Conservation (phyloP, 1,284 basidiomycete genomes). For the Caloboletus firmus region DNA sequence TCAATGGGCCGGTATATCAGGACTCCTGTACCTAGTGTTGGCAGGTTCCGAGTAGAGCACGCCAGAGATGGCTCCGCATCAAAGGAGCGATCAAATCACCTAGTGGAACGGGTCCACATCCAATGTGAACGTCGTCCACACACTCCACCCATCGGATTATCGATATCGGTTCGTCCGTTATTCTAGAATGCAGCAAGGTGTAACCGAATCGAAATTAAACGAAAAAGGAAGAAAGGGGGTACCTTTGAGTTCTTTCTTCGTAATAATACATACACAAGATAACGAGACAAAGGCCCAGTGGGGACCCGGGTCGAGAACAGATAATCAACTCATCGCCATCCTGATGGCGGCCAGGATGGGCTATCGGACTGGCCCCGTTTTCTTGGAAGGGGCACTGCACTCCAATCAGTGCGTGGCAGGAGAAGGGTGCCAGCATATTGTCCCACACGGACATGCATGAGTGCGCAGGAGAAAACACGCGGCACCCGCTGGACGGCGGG, state of each 20-base stretch:
- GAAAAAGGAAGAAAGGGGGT: neutral
- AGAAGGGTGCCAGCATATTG: too few species aligned
- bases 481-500: slow-evolving; percentile 16
- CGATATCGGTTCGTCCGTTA: slow-evolving; percentile 14
- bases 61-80: neutral
- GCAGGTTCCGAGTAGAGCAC: neutral
- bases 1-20: neutral
- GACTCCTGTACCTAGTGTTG: neutral
- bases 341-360: neutral
- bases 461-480: slow-evolving; percentile 27
- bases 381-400: neutral
- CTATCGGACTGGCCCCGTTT: neutral
- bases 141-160: slow-evolving; percentile 16
- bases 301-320: neutral
- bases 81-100: slow-evolving; percentile 7
- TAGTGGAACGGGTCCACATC: neutral
- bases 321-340: slow-evolving; percentile 7
- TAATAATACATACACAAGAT: slow-evolving; percentile 9
- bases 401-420: neutral
- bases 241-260: neutral
- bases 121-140: slow-evolving; percentile 5
- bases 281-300: neutral
- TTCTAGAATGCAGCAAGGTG: slow-evolving; percentile 8
- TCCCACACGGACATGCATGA: neutral
- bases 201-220: slow-evolving; percentile 14